Base-by-base conservation (phyloP, 2,329 filamentous ascomycete species). In the Penicillium aurantiogriseum region DNA sequence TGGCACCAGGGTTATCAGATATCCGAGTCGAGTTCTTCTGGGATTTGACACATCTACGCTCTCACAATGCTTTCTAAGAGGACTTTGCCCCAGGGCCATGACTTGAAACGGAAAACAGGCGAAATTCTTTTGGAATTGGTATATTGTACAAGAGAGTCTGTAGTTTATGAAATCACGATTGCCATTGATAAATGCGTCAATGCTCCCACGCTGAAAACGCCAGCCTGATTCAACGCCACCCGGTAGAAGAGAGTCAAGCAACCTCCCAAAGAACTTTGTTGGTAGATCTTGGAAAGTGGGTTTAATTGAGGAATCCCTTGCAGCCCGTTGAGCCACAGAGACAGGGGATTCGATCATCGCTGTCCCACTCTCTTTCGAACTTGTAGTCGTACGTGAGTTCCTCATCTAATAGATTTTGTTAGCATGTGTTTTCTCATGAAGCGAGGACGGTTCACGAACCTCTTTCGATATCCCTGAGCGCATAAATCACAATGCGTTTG, bases 361-460 rank as follows among this genome's bases (percentile, higher is more conserved):
- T 95, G 70, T 92, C 92, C 70, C 95, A 91, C 77, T 99, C 94
- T 68, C 94, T 90, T 80, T 99, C 94, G 75, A 99, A 99, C 77
- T 99, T 99, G 84, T 99, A 99, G 80, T 99, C 94, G 80, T 99
- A 99, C 2, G 94, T 99, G 74, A 99, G 87, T 81, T 99, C 94
- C 79, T 99, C 94, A 74, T 97, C 94, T 99, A 71, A 13, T 42
- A 27, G 13, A 15, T 25, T n/a, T 17, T 15, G 21, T 47, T 42
- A 52, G 58, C 65, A 57, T 63, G 33, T 48, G 63, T 13, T 73
- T 54, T 42, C 2, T 11, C 29, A 47, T n/a, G 1, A 17, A 33
- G 21, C 2, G 8, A 45, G 39, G 2, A 6, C 21, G 31, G 27
- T 39, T n/a, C 33, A 86, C 90, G 82, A 85, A 97, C 94, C 94